Evolutionary conservation across 169 alveolate genomes (phyloP).

Genomic region (Plasmodium cynomolgi): DNA sequence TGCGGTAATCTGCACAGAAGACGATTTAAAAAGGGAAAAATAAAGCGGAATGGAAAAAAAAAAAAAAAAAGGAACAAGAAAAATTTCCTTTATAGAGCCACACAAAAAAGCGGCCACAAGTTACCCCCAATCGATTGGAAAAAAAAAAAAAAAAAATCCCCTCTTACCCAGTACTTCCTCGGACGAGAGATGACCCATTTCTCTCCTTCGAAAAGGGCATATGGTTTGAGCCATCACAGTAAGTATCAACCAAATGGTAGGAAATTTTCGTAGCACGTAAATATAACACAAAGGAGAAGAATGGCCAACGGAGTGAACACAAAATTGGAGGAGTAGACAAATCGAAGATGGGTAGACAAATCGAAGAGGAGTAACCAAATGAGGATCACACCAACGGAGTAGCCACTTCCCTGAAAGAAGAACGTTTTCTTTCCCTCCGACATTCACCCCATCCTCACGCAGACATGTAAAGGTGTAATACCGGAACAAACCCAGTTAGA

Average conservation of each 20-base stretch:
- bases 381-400: background rate
- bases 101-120: background rate
- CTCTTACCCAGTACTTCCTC: slow-evolving; percentile 44
- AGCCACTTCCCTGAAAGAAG: background rate
- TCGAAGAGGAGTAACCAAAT: background rate
- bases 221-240: background rate
- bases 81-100: background rate
- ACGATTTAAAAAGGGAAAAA: background rate
- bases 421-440: background rate
- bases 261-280: background rate
- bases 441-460: background rate
- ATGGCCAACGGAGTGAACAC: background rate
- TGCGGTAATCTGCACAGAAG: slow-evolving; percentile 39
- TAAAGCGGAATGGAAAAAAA: background rate
- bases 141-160: background rate
- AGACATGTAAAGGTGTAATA: background rate
- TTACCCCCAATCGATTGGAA: background rate
- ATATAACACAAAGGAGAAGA: background rate
- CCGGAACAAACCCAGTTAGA: slow-evolving; percentile 67
- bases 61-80: background rate
- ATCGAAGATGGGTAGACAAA: background rate
- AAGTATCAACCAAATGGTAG: background rate
- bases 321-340: background rate
- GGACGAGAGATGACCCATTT: slow-evolving; percentile 63
- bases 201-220: slow-evolving; percentile 28